Evolutionary conservation across 768 basidiomycete species (phyloP), one percentile per base, ranked within the genome.

Genomic region (Candolleomyces eurysporus): DNA sequence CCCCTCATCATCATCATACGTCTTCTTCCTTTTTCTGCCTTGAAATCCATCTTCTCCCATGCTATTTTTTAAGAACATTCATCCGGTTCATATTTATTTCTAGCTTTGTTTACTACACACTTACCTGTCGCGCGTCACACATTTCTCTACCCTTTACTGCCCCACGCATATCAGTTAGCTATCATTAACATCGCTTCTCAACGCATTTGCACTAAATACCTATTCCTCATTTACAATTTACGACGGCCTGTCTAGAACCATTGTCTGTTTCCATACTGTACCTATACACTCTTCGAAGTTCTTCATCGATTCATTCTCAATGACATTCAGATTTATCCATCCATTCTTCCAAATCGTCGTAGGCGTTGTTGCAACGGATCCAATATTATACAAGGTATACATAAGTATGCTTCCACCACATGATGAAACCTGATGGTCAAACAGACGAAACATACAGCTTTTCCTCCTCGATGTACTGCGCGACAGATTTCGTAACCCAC

Each of bases 401-500:
- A 26, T 26, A 26, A 26, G 26, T 26, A 26, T 26, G 26, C 26
- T 26, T 26, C 26, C 26, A 26, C 26, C 26, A 26, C 4, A 26
- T 26, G 4, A 26, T 26, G 26, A 26, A 26, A 26, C 26, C 4
- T 26, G 26, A 26, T 26, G 26, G 26, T 26, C 26, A 26, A 26
- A 26, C 26, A 26, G 26, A 61, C 48, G 17, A 48, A 62, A 67
- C 61, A 57, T 89, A 90, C 62, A 90, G 68, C 4, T 70, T 66
- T 32, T 83, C 73, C 21, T 78, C 61, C 6, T 69, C 61, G 40
- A 92, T 82, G 69, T 86, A 91, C 21, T 79, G 66, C 1, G 78
- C 81, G 11, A 90, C 73, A 7, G 71, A 64, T 11, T 65, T 57
- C 2, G 82, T 76, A 21, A 88, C 84, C 65, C 84, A 74, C 10